Base-by-base conservation (phyloP, 306 rosid genomes). In the Castanea sativa region DNA sequence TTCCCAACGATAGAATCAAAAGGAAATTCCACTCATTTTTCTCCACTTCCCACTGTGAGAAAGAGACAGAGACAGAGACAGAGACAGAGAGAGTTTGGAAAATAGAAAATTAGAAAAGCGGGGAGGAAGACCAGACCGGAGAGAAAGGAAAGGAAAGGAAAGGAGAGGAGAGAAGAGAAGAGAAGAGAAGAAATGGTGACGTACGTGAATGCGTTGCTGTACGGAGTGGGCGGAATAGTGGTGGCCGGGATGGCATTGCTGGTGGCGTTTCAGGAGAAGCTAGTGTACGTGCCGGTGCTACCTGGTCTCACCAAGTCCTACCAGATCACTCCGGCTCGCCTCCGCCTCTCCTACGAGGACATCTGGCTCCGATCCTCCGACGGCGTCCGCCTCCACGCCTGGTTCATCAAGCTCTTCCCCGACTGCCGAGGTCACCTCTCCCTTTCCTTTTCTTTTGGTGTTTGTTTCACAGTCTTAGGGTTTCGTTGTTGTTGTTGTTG, bases 351-450 rank as follows among this genome's bases (percentile, higher is more conserved):
- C 68, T 93, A 91, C 82, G 98, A 96, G 75, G 98, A 96, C 58
- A 71, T 96, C 60, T 93, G 98, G 98, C 94, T 96, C 80, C 85
- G 82, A 51, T 92, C 99, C 74, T 84, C 94, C 52, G 99, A 96
- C 64, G 99, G 99, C 53, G 91, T 96, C 60, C 92, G 92, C 21
- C 99, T 96, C 51, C 99, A 96, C 71, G 89, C 98, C 49, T 96
- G 99, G 99, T 96, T 96, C 89, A 91, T 96, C 91, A 96, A 90
- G 78, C 97, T 96, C 90, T 81, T 93, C 80, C 98, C 99, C 33
- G 70, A 89, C n/a, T 86, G 85, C 76, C 87, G 90, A 90, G 99
- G 99, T 96, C 73, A 45, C 83, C 14, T 45, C 15, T 49, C 73
- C 45, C 83, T 71, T 87, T 82, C 80, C 16, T 21, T 19, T 14